phyloP scores from a whole-genome alignment of 2,329 filamentous ascomycete genomes.

The Gnomoniopsis smithogilvyi region DNA sequence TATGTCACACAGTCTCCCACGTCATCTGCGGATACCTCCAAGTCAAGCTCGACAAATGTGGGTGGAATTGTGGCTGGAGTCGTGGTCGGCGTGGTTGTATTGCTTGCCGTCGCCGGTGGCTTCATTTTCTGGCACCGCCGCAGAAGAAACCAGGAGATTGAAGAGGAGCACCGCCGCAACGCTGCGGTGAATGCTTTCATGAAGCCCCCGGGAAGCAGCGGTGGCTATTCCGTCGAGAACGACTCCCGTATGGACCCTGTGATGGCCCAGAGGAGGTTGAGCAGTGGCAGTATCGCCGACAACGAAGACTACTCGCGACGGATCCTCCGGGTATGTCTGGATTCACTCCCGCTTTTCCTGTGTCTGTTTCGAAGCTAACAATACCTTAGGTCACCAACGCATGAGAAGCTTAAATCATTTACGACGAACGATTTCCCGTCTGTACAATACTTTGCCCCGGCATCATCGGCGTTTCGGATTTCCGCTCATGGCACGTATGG shows the following conservation, averaged over 20 bases:
- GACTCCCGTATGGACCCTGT: conserved; percentile 86
- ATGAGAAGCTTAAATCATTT: conserved; percentile 36
- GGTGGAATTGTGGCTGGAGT: conserved; percentile 84
- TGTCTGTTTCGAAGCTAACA: conserved; percentile 17
- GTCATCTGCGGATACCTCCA: conserved; percentile 21
- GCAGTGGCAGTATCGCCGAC: conserved; percentile 94
- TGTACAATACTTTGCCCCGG: conserved; percentile 33
- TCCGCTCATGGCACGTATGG: conserved; percentile 23
- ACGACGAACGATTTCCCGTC: conserved; percentile 34
- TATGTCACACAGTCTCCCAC: conserved; percentile 25
- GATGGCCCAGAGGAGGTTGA: conserved; percentile 79
- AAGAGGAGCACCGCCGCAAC: conserved; percentile 81
- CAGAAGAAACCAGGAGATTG: conserved; percentile 71
- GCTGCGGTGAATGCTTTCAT: conserved; percentile 77
- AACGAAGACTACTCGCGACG: conserved; percentile 95
- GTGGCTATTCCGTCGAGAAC: conserved; percentile 62
- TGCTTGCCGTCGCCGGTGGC: conserved; percentile 64
- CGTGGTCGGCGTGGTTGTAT: conserved; percentile 74
- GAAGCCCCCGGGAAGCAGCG: conserved; percentile 59
- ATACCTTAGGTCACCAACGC: conserved; percentile 53
- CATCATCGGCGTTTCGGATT: conserved; percentile 35
- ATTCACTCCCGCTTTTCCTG: not conserved
- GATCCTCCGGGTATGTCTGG: conserved; percentile 82
- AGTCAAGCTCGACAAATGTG: conserved; percentile 57
- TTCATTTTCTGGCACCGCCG: conserved; percentile 72